Base-by-base conservation (phyloP, 208 protist genomes). In the Leishmania mexicana region DNA sequence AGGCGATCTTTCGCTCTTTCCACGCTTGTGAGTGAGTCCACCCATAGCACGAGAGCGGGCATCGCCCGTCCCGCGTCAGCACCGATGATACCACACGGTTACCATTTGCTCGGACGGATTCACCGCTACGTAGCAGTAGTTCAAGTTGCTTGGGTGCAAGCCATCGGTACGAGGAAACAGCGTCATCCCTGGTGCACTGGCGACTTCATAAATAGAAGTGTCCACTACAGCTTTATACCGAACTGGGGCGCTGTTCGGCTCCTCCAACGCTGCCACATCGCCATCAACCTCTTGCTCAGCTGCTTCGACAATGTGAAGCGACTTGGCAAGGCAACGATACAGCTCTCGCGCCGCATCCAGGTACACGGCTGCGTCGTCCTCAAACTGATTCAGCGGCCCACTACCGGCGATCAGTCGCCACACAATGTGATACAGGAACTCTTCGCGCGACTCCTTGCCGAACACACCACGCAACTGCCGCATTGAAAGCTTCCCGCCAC, bases 331-430 rank as follows among this genome's bases (percentile, higher is more conserved):
- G 31, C 78, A 19, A 3, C 87, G 85, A 83, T 94, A 95, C 24
- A 92, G 75, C 68, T 78, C 76, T 4, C 89, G 70, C 0, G 87
- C 83, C 3, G 86, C 88, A 58, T 87, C 76, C 38, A 88, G 19
- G 81, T 96, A 96, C 28, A 90, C 80, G 24, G 65, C 71, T 13
- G 94, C 87, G 53, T 94, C 86, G 35, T 96, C 95, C 45, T 97
- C 93, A 71, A 87, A 97, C 76, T 97, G 93, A 67, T 96, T 96
- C 83, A 93, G 85, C 31, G 82, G 82, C 11, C 95, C 93, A 24
- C 90, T 87, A 38, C 95, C 95, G 1, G 89, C 89, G 49, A 95
- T 76, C 40, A 97, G 85, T 15, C 91, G 83, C 88, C 88, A 93
- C 42, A 96, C 19, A 68, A 94, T 68, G 83, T 96, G 93, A 75